phyloP scores from a whole-genome alignment of 352 stramenopile genomes.

The Aphanomyces euteiches region DNA sequence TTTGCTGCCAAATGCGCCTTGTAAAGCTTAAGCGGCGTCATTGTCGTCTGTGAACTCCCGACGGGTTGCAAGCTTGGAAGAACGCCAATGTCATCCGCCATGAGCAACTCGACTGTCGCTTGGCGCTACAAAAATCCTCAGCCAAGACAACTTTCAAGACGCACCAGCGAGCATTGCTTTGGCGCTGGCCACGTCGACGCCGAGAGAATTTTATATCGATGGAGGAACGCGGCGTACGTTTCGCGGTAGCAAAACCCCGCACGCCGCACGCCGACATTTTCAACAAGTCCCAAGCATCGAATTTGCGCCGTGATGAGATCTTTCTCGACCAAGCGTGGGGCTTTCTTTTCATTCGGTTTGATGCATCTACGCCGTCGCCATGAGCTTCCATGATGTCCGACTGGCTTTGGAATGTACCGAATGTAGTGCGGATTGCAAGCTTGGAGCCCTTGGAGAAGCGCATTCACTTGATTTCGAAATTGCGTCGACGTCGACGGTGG shows the following conservation, averaged over 20 bases:
- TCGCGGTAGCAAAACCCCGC: constrained; percentile 40
- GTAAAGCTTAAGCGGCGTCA: constrained; percentile 22
- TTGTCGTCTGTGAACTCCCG: constrained; percentile 5
- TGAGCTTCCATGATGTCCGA: background rate
- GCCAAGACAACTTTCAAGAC: background rate
- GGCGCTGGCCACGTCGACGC: constrained; percentile 20
- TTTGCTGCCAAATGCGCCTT: constrained; percentile 12
- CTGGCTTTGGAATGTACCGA: constrained; percentile 4
- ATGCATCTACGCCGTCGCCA: constrained; percentile 14
- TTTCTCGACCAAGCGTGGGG: constrained; percentile 32
- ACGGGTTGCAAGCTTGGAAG: constrained; percentile 14
- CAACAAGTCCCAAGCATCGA: constrained; percentile 38
- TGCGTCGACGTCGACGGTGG: constrained; percentile 75
- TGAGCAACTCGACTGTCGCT: constrained; percentile 65
- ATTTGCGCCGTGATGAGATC: constrained; percentile 31
- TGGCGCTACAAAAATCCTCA: constrained; percentile 44
- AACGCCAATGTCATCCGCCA: constrained; percentile 52
- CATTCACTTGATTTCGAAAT: constrained; percentile 29
- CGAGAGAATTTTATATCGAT: constrained; percentile 38
- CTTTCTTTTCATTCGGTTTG: constrained; percentile 31
- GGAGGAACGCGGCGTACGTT: constrained; percentile 36
- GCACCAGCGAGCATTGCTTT: constrained; percentile 19
- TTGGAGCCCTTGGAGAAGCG: constrained; percentile 15
- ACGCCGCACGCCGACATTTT: constrained; percentile 40
- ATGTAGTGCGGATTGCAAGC: constrained; percentile 29